Percentiles rank a stretch among this genome's conserved stretches.
Evolutionary conservation across 495 filamentous ascomycete species (phyloP).

Genomic region (Xylaria sp.): DNA sequence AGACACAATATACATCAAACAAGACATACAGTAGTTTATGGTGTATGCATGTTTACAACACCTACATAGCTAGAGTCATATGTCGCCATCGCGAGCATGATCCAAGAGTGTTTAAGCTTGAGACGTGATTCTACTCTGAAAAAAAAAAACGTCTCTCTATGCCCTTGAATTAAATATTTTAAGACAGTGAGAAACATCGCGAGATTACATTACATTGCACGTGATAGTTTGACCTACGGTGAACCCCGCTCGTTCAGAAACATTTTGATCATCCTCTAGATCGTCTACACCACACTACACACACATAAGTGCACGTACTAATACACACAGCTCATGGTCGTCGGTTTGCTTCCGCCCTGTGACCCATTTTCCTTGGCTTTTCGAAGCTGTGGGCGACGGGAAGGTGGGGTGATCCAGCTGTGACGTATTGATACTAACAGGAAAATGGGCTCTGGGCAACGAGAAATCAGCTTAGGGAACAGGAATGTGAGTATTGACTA

Average conservation of each 20-base stretch:
- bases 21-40: neutral
- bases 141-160: neutral
- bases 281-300: neutral
- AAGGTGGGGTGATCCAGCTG: slow-evolving; percentile 18
- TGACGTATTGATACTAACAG: slow-evolving; percentile 8
- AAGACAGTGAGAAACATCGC: neutral
- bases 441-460: neutral
- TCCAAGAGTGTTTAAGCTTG: neutral
- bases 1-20: too few relatives aligned
- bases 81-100: neutral
- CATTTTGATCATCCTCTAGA: neutral
- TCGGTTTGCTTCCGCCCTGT: neutral
- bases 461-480: neutral
- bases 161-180: neutral
- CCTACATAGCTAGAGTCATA: neutral
- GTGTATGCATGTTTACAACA: neutral
- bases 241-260: neutral
- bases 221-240: neutral
- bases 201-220: neutral
- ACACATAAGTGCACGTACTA: neutral
- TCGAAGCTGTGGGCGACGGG: slow-evolving; percentile 13
- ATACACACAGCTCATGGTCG: neutral
- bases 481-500: slow-evolving; percentile 2
- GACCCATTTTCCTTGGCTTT: neutral
- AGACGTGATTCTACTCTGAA: neutral